Percentiles rank a stretch among this genome's conserved stretches.
Evolutionary conservation across 148 eudicot genomes (phyloP).

Genomic region (Agrostemma githago): DNA sequence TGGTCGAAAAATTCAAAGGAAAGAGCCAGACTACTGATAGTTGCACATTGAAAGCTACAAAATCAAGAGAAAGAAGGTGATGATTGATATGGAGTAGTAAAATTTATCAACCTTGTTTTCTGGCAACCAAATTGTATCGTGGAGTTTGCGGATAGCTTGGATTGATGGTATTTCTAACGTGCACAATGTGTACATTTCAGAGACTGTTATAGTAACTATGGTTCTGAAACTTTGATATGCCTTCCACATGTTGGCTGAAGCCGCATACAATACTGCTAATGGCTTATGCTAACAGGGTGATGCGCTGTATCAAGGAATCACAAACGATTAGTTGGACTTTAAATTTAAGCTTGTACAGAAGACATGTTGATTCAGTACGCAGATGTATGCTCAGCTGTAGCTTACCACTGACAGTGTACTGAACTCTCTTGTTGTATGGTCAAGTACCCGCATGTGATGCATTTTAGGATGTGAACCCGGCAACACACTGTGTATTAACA

Average conservation of each 20-base stretch:
- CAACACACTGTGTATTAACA: neutral
- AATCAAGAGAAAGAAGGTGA: constrained; percentile 33
- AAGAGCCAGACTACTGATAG: constrained; percentile 17
- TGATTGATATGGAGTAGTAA: constrained; percentile 1
- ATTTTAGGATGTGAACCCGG: neutral
- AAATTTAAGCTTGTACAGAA: neutral
- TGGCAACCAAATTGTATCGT: neutral
- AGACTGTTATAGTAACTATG: neutral
- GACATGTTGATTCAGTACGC: constrained; percentile 7
- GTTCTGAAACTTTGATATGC: neutral
- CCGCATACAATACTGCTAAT: neutral
- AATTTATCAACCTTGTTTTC: neutral
- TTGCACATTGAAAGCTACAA: constrained; percentile 24
- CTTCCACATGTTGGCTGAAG: neutral
- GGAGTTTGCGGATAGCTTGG: neutral
- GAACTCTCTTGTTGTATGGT: too few species aligned
- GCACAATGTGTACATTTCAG: neutral
- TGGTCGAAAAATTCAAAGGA: constrained; percentile 70
- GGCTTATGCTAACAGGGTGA: neutral
- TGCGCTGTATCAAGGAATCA: neutral
- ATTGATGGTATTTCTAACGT: neutral
- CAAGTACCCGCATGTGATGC: neutral
- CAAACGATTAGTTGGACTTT: neutral
- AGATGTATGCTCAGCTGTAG: neutral
- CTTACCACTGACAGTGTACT: too few species aligned